A percentile compares a stretch with the other conserved stretches of the same genome.
phyloP scores from a whole-genome alignment of 495 filamentous ascomycete species.

The Penicillium crystallinum region DNA sequence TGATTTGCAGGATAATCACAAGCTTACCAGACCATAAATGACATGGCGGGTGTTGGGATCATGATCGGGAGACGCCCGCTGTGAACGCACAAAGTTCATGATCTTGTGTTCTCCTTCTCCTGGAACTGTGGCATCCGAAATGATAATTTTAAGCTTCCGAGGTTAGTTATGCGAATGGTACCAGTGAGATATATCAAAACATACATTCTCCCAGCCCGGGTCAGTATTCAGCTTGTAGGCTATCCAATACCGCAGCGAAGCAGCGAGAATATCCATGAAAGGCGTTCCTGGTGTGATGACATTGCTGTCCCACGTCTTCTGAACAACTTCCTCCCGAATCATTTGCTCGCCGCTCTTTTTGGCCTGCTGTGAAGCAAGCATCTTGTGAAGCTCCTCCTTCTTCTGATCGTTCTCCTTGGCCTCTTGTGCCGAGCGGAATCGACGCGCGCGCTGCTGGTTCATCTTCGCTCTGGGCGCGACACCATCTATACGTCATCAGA shows the following conservation, averaged over 20 bases:
- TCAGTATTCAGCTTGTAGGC: slow-evolving; percentile 96
- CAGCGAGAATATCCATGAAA: slow-evolving; percentile 95
- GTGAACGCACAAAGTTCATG: slow-evolving; percentile 95
- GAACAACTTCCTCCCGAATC: slow-evolving; percentile 57
- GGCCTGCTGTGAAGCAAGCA: slow-evolving; percentile 66
- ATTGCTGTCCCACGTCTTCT: slow-evolving; percentile 96
- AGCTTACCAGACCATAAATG: slow-evolving; percentile 71
- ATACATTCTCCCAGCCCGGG: slow-evolving; percentile 46
- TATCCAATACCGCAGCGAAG: slow-evolving; percentile 91
- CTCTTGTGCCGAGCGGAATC: slow-evolving; percentile 90
- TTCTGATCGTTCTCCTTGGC: slow-evolving; percentile 91
- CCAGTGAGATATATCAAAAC: background rate
- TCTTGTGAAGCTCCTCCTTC: slow-evolving; percentile 75
- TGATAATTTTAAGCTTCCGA: slow-evolving; percentile 79
- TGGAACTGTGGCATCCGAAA: slow-evolving; percentile 95
- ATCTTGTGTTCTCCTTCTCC: slow-evolving; percentile 99
- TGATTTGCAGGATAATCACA: background rate
- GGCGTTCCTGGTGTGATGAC: slow-evolving; percentile 97
- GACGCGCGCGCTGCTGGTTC: slow-evolving; percentile 92
- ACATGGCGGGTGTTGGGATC: slow-evolving; percentile 96
- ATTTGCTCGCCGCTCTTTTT: slow-evolving; percentile 52
- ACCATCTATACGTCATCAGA: slow-evolving; percentile 55
- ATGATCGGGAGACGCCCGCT: slow-evolving; percentile 82
- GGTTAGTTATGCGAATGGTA: slow-evolving; percentile 17
- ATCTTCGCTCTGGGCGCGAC: slow-evolving; percentile 93